Conservation (phyloP, 108 stramenopile species). For the Pseudonitzschia pungens region DNA sequence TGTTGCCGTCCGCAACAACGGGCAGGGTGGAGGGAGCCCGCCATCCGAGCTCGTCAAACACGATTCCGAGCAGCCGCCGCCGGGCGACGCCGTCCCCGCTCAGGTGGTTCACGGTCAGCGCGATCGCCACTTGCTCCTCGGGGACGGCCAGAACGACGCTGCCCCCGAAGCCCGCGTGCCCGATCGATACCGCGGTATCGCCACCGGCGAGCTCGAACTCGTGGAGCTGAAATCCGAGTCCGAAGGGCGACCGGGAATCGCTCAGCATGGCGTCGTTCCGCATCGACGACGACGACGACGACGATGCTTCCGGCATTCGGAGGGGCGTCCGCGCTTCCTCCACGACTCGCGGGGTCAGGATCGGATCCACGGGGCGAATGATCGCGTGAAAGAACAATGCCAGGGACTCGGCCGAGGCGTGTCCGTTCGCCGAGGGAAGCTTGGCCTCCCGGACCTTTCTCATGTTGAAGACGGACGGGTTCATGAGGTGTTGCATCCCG, state of each 20-base stretch:
- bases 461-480: conserved; percentile 41
- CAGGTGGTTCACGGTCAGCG: conserved; percentile 2
- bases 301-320: background rate
- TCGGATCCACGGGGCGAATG: background rate
- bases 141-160: conserved; percentile 21
- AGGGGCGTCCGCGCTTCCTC: background rate
- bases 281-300: background rate
- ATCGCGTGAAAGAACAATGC: conserved; percentile 30
- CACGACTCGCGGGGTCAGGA: conserved; percentile 12
- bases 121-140: background rate
- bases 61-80: background rate
- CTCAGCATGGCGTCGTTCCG: conserved; percentile 8
- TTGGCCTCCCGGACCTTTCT: conserved; percentile 31
- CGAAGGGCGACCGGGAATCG: conserved; percentile 14
- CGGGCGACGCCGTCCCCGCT: background rate
- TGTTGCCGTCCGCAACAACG: background rate
- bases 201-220: background rate
- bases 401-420: conserved; percentile 32
- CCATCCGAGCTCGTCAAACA: conserved; percentile 7
- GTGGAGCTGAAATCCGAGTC: conserved; percentile 42
- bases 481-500: conserved; percentile 22
- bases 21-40: background rate
- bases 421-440: conserved; percentile 39
- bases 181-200: conserved; percentile 11
- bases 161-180: conserved; percentile 43